phyloP scores from a whole-genome alignment of 306 rosid genomes.

The Cercis canadensis region DNA sequence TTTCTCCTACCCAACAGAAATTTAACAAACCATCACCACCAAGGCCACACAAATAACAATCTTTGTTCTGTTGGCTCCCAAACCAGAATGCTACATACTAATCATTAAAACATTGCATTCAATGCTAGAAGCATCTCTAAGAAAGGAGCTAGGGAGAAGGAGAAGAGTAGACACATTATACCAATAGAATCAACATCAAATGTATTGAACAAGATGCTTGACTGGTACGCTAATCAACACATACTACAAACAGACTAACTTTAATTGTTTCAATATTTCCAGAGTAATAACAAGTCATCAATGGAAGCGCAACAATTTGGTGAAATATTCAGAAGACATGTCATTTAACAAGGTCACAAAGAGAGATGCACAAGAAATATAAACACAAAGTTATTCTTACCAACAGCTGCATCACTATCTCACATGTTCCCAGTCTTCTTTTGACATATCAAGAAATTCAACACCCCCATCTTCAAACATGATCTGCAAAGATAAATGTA shows the following conservation, averaged over 20 bases:
- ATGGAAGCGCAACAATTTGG: neutral
- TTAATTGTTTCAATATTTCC: neutral
- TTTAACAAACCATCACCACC: no score
- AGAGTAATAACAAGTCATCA: neutral
- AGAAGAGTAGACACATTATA: neutral
- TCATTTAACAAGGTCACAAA: conserved; percentile 22
- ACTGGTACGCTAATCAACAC: neutral
- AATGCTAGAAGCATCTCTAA: conserved; percentile 13
- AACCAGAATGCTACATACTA: neutral
- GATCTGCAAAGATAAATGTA: conserved; percentile 57
- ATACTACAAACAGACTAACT: neutral
- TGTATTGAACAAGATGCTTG: neutral
- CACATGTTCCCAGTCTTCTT: conserved; percentile 83
- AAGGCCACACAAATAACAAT: no score
- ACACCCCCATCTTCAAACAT: conserved; percentile 76
- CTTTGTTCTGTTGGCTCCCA: neutral
- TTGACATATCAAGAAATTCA: conserved; percentile 74
- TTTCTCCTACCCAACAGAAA: no score
- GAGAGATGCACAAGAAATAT: conserved; percentile 34
- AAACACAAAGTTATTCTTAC: conserved; percentile 38
- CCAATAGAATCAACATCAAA: conserved; percentile 1
- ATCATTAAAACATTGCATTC: neutral
- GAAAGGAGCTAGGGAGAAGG: neutral
- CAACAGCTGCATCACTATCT: conserved; percentile 48
- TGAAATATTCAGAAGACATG: conserved; percentile 3